Conservation (phyloP, 495 filamentous ascomycete genomes). For the Schizothecium vesticola region DNA sequence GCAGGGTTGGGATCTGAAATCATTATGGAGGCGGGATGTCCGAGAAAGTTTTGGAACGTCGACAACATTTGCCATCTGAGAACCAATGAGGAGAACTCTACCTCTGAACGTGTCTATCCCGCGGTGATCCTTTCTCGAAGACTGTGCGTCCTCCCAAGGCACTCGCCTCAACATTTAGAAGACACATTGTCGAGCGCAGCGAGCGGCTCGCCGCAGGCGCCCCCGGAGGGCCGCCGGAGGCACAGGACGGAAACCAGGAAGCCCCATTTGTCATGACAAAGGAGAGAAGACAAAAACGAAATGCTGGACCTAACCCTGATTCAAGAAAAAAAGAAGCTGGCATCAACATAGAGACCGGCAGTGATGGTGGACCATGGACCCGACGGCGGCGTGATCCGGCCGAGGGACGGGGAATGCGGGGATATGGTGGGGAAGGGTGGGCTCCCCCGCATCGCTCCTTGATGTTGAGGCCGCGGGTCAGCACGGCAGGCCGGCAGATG, state of each 20-base stretch:
- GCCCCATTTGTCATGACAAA: neutral
- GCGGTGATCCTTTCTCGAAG: too few species aligned
- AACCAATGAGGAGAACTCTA: neutral
- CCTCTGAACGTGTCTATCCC: neutral
- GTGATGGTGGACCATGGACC: neutral
- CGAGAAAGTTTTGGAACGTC: neutral
- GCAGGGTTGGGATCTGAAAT: neutral
- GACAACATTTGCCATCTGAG: neutral
- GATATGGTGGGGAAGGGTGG: neutral
- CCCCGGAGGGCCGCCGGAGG: neutral
- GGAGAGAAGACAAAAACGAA: neutral
- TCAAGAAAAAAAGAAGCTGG: neutral
- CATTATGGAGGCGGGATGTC: neutral
- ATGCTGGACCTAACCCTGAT: neutral
- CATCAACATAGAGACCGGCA: neutral
- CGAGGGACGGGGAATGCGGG: neutral
- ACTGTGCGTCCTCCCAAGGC: neutral
- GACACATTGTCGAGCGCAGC: neutral
- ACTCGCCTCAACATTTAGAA: neutral
- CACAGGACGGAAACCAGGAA: neutral
- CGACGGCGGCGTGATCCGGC: neutral
- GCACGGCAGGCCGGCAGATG: slow-evolving; percentile 4
- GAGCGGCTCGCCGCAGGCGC: neutral
- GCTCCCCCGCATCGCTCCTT: neutral
- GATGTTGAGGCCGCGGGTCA: neutral